Evolutionary conservation across 306 rosid genomes (phyloP), one percentile per base, ranked within the genome.

Genomic region (Gastrolobium villosum): DNA sequence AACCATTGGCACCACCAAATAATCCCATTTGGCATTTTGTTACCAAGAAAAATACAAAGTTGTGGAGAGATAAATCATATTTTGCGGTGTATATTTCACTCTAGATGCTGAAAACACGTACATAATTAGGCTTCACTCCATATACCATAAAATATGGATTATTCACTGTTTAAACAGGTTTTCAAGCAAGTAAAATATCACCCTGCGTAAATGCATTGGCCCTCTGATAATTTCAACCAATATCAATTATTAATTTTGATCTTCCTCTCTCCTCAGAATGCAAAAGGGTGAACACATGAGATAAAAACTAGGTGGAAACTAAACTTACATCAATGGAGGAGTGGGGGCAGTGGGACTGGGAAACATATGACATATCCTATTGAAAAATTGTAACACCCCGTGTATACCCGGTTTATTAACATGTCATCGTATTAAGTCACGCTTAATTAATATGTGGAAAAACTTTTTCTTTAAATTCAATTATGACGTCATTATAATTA

Each of bases 181-280:
- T 75, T 75, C 15, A 45, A 10, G 40, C 40, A 62, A 5, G 37
- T 75, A 60, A 28, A 70, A 70, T 9, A 62, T n/a, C 39, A 62
- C 54, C 59, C 70, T 36, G 56, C 34, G 7, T 11, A 32, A 69
- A 49, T 44, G 56, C 14, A 55, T 31, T 28, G 35, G n/a, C 46
- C 55, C 46, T 31, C 57, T 30, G 41, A 31, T 10, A 4, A 32
- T 20, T 43, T 41, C 13, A 45, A 57, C 6, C 59, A 26, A 41
- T 10, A 46, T 57, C 32, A 66, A 53, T 66, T 48, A 62, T n/a
- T 41, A 61, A 4, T 41, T 30, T 10, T 37, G 28, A 31, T 39
- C 59, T 31, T 56, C 69, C 75, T 44, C 65, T 20, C 48, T 39
- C 73, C 67, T 62, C 31, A 2, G 40, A 57, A 61, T 30, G 53